Base-by-base conservation (phyloP, 2,329 filamentous ascomycete genomes). In the Coniochaeta pulveracea region DNA sequence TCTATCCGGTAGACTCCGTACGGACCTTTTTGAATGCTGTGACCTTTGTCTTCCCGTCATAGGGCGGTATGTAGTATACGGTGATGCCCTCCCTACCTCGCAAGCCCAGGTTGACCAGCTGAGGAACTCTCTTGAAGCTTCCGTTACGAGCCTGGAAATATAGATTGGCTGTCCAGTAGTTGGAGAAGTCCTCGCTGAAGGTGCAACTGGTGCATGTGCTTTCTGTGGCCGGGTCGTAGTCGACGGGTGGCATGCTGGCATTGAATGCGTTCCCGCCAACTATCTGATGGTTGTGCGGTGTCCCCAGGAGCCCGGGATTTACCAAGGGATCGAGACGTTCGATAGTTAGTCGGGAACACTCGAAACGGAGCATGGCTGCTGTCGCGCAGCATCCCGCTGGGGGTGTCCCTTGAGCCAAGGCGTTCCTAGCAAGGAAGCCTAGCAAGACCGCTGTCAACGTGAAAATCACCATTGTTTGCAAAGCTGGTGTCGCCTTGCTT, bases 201-300 rank as follows among this genome's bases (percentile, higher is more conserved):
- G 43, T 43, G 39, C 49, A 52, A 17, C 41, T 47, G 2, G 49
- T 52, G 40, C 49, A 52, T 1, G 41, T 44, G 6, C 44, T 48
- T 19, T 37, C n/a, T 10, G 24, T 26, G 5, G 41, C n/a, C 1
- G 40, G 42, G 25, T 49, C 43, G 38, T 39, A 39, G 10, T 34
- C 34, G 19, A 38, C 43, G 10, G 41, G 42, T 17, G 45, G 42
- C 57, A 59, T 58, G 16, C 49, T 48, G 0, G 49, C 46, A 36
- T 58, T 57, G 51, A 61, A 61, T 4, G 56, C 52, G 45, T 60
- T 56, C 8, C 55, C 57, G 29, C 57, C 56, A n/a, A 56, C 54
- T 21, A 60, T 51, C 41, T 60, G 56, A 37, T 60, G 57, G 15
- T 56, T 41, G 43, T 58, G 54, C 6, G 53, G 46, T 10, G 51